phyloP scores from a whole-genome alignment of 202 grass and related monocot genomes.

The Zizania palustris region DNA sequence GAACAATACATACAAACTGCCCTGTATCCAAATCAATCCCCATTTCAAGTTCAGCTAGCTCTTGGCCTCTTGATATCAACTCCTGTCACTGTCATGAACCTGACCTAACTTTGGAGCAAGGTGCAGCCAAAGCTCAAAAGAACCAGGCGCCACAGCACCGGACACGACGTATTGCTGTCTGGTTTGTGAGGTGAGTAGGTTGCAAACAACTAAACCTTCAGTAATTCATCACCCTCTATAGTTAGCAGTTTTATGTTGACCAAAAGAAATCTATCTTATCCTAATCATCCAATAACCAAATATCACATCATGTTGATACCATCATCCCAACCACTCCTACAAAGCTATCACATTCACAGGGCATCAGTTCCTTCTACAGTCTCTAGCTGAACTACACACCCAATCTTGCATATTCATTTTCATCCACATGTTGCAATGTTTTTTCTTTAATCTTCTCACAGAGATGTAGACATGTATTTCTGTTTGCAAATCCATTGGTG shows the following conservation, averaged over 20 bases:
- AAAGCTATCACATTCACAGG: background rate
- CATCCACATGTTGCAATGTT: background rate
- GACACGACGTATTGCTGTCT: slow-evolving; percentile 22
- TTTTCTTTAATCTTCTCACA: background rate
- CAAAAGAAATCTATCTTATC: slow-evolving; percentile 11
- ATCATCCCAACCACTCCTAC: slow-evolving; percentile 20
- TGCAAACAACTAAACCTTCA: slow-evolving; percentile 13
- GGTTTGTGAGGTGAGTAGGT: background rate
- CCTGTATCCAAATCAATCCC: background rate
- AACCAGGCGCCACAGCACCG: background rate
- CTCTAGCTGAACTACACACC: background rate
- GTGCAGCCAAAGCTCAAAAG: slow-evolving; percentile 1
- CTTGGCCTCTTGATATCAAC: background rate
- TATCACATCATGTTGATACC: slow-evolving; percentile 17
- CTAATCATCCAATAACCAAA: slow-evolving; percentile 11
- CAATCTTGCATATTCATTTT: background rate
- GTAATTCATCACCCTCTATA: background rate
- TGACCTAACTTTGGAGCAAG: background rate
- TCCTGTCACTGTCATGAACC: background rate
- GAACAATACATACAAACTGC: background rate
- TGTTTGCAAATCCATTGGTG: background rate
- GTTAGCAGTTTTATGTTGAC: background rate
- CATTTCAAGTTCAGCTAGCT: background rate
- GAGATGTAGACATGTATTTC: background rate
- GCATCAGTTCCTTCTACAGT: background rate